Percentiles rank a stretch among this genome's conserved stretches.
These are phyloP conservation scores for Pichia cephalocereana DNA, from an alignment of 805 yeast genomes.

Conservation along the genomic window DNA sequence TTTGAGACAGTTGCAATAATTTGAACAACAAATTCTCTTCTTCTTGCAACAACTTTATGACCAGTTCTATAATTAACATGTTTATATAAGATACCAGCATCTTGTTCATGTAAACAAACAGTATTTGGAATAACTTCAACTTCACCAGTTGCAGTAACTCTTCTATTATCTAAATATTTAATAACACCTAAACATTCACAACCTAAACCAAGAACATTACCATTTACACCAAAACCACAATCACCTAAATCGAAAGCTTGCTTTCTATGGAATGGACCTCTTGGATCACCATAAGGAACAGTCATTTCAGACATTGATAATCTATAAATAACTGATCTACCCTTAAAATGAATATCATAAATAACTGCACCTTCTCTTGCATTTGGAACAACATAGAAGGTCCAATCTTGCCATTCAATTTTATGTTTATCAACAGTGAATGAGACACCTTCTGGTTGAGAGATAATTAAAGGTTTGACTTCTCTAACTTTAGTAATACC, in stretches of 20 bases:
- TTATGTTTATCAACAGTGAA: slow-evolving; percentile 51
- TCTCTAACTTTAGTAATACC: slow-evolving; percentile 43
- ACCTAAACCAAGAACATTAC: slow-evolving; percentile 60
- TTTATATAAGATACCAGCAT: slow-evolving; percentile 66
- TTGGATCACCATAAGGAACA: slow-evolving; percentile 80
- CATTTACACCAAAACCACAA: slow-evolving; percentile 70
- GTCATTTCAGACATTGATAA: slow-evolving; percentile 75
- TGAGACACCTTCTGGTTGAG: slow-evolving; percentile 77
- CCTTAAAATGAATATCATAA: slow-evolving; percentile 66
- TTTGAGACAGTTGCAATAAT: slow-evolving; percentile 79
- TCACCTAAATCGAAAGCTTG: slow-evolving; percentile 85
- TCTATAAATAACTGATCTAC: slow-evolving; percentile 68
- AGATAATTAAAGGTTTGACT: slow-evolving; percentile 58
- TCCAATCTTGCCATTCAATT: slow-evolving; percentile 79
- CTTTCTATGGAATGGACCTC: slow-evolving; percentile 77
- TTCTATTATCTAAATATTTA: slow-evolving; percentile 58
- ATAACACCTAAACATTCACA: slow-evolving; percentile 80
- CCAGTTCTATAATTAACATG: slow-evolving; percentile 73
- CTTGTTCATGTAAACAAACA: slow-evolving; percentile 75
- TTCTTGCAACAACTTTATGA: slow-evolving; percentile 63
- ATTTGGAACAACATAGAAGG: slow-evolving; percentile 59
- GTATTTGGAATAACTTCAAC: slow-evolving; percentile 58
- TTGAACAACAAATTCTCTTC: slow-evolving; percentile 71
- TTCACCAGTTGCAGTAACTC: slow-evolving; percentile 50
- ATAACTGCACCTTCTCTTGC: slow-evolving; percentile 74